Base-by-base conservation (phyloP, 1,284 basidiomycete species). In the Microbotryum silenes-acaulis region DNA sequence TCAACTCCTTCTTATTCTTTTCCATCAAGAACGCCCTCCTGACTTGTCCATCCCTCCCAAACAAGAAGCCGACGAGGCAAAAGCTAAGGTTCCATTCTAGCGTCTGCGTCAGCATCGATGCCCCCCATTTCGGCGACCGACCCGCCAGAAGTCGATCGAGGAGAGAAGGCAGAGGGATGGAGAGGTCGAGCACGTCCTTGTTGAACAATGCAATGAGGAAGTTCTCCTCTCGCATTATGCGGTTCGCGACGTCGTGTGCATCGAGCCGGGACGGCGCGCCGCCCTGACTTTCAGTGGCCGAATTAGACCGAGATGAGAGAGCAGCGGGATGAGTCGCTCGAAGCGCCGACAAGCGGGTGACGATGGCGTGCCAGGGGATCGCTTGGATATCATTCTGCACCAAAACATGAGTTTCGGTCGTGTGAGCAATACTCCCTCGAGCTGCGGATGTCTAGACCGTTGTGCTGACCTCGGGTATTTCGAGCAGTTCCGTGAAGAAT, bases 191-290 rank as follows among this genome's bases (percentile, higher is more conserved):
- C 4, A 97, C 77, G 70, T 96, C 91, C 73, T 97, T 97, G 79
- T 97, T 97, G 78, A 98, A 97, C 18, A 99, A 77, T 0, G 94
- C 93, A 63, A 97, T 96, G 55, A 99, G 81, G 75, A 97, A 99
- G 77, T 99, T 99, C 75, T 97, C 92, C 75, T 96, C 90, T 21
- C 94, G 83, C 83, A 98, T 85, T 72, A 99, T 96, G 53, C 96
- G 87, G 74, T 93, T 94, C 6, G 91, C 91, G 58, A 94, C 84
- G 74, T 97, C 93, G 75, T 98, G 96, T 0, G 94, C 96, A 72
- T 99, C 94, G 14, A 97, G 83, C n/a, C 57, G 68, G 23, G 85
- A 86, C 0, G 83, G 83, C 6, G 62, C 59, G 14, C 79, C 74
- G 44, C 72, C 74, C 75, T 75, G 78, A 75, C 58, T 76, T 14